These are phyloP conservation scores for Centrapalus pauciflorus DNA, from an alignment of 129 eudicot species.

Conservation along the genomic window DNA sequence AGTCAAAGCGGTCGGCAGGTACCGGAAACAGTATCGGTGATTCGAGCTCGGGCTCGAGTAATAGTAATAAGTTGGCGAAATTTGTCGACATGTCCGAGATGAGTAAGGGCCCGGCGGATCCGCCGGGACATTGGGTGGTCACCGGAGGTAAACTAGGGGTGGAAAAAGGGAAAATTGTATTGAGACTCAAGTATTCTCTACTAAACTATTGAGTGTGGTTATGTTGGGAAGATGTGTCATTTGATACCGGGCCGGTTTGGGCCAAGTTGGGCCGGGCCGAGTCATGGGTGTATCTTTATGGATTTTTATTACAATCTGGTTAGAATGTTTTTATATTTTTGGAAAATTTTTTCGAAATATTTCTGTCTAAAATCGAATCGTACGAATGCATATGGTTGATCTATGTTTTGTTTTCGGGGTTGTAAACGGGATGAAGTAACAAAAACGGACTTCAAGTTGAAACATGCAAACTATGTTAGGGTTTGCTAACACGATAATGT, in stretches of 20 bases:
- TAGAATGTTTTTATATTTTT: constrained; percentile 21
- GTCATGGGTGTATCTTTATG: constrained; percentile 23
- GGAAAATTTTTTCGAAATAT: constrained; percentile 17
- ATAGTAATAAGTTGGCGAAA: constrained; percentile 48
- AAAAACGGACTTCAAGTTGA: too few relatives aligned
- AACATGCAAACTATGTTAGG: too few relatives aligned
- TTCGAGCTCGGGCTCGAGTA: constrained; percentile 35
- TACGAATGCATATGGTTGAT: not conserved
- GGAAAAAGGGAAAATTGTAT: constrained; percentile 67
- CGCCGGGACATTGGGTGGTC: constrained; percentile 76
- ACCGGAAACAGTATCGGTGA: constrained; percentile 11
- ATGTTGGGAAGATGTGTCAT: constrained; percentile 10
- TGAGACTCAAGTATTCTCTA: constrained; percentile 65
- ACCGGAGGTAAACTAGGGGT: constrained; percentile 74
- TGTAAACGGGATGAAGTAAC: not conserved
- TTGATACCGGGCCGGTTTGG: constrained; percentile 16
- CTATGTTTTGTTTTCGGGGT: not conserved
- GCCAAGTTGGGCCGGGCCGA: constrained; percentile 5
- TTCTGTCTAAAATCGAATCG: not conserved
- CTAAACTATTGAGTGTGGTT: constrained; percentile 42
- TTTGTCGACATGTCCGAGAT: constrained; percentile 58
- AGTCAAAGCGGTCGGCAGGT: constrained; percentile 8
- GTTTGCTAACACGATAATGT: too few relatives aligned
- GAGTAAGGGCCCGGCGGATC: constrained; percentile 57
- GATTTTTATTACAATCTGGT: constrained; percentile 5